Base-by-base conservation (phyloP, 805 yeast genomes). In the Lachancea sp. region DNA sequence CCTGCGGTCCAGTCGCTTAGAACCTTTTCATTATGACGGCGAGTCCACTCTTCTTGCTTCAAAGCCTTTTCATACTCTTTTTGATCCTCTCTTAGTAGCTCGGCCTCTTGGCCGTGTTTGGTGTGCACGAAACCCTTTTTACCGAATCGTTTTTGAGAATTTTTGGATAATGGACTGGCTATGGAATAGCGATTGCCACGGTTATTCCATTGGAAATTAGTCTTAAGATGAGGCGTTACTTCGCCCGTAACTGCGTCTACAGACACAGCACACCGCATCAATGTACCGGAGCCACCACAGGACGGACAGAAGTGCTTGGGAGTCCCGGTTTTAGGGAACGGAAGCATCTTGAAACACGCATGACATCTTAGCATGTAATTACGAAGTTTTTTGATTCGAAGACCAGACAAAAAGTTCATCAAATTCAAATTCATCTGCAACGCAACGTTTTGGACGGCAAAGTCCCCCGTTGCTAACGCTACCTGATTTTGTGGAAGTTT, bases 311-410 rank as follows among this genome's bases (percentile, higher is more conserved):
- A 93, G 65, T 89, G 96, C 56, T 78, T 78, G 38, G 90, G 79
- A 35, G 73, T 75, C 2, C 90, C 90, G 51, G 78, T 75, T 56
- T 81, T 84, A 22, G 91, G 86, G 45, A 87, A 73, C 7, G 95
- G 90, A 12, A 82, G 69, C 62, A 93, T 71, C 47, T 77, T 72
- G 77, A 93, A 93, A 69, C 99, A 93, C 0, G 97, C 99, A 65
- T 93, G 96, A 65, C 99, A 93, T 66, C 99, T 75, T 59, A 86
- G 75, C 97, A 91, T 91, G 63, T 87, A 90, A 69, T 84, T 87
- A 62, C 95, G 77, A 29, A 93, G 84, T 62, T 86, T 78, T 53
- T 79, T 83, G 66, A 93, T 90, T 56, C 82, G 88, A 51, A 81
- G 70, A 17, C 99, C 99, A 1, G 90, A 79, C 69, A 78, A 74